Percentiles rank a stretch among this genome's conserved stretches.
phyloP scores from a whole-genome alignment of 345 rosid genomes.

The Eucalyptus grandis region DNA sequence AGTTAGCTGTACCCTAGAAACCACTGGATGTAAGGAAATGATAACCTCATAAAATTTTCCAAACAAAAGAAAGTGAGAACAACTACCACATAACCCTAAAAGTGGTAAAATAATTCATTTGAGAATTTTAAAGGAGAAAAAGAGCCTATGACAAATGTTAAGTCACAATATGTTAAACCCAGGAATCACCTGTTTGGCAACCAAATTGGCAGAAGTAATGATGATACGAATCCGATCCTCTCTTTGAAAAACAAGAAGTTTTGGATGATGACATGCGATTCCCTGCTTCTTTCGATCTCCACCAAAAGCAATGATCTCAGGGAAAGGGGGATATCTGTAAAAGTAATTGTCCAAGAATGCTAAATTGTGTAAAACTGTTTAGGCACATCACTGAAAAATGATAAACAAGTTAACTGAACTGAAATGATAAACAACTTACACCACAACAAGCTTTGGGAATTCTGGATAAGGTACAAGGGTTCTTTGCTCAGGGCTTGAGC shows the following conservation, averaged over 20 bases:
- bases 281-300: conserved; percentile 66
- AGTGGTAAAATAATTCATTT: neutral
- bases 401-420: too few species aligned
- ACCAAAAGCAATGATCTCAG: conserved; percentile 85
- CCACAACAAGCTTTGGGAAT: conserved; percentile 59
- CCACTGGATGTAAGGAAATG: neutral
- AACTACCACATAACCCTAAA: neutral
- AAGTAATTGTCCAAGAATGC: neutral
- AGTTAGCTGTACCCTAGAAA: neutral
- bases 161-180: neutral
- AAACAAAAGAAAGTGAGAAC: neutral
- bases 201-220: conserved; percentile 86
- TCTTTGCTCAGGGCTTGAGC: conserved; percentile 50
- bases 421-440: conserved; percentile 34
- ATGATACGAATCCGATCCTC: conserved; percentile 58
- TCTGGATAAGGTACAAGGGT: conserved; percentile 42
- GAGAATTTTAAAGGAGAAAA: neutral
- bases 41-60: neutral
- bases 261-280: conserved; percentile 95
- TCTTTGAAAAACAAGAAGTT: conserved; percentile 74
- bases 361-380: neutral
- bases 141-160: neutral
- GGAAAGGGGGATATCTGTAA: conserved; percentile 75
- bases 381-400: neutral
- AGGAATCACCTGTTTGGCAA: conserved; percentile 56